Conservation (phyloP, 108 stramenopile genomes). For the Cyclotella cryptica region DNA sequence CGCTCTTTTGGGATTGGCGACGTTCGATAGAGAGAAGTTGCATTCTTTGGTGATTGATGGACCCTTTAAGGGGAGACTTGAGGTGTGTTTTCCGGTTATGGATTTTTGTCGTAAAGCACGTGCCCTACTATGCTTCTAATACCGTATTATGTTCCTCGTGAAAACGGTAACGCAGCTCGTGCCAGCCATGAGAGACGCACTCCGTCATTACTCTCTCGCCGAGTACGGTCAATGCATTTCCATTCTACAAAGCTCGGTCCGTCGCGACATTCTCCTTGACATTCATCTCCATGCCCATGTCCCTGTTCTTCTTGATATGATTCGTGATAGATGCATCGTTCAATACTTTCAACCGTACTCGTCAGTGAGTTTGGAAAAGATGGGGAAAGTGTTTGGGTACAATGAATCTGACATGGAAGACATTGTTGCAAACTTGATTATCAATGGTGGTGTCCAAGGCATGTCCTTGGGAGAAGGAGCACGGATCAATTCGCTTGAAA, state of each 20-base stretch:
- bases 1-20: slow-evolving; percentile 63
- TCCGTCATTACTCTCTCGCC: slow-evolving; percentile 52
- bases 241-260: slow-evolving; percentile 19
- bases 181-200: slow-evolving; percentile 47
- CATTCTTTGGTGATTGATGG: slow-evolving; percentile 49
- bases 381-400: slow-evolving; percentile 61
- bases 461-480: slow-evolving; percentile 42
- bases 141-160: slow-evolving; percentile 31
- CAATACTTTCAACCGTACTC: slow-evolving; percentile 79
- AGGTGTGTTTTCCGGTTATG: slow-evolving; percentile 35
- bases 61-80: slow-evolving; percentile 56
- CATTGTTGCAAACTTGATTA: slow-evolving; percentile 40
- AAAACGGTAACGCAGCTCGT: slow-evolving; percentile 44
- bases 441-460: slow-evolving; percentile 20
- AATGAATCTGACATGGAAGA: slow-evolving; percentile 41
- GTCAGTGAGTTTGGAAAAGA: slow-evolving; percentile 60
- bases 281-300: slow-evolving; percentile 62
- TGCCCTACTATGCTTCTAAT: slow-evolving; percentile 38
- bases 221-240: slow-evolving; percentile 50
- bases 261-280: slow-evolving; percentile 46
- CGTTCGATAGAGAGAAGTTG: slow-evolving; percentile 44
- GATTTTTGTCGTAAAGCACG: slow-evolving; percentile 27
- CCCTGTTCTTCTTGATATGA: slow-evolving; percentile 42
- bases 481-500: slow-evolving; percentile 43
- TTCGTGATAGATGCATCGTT: slow-evolving; percentile 70